phyloP scores from a whole-genome alignment of 2,329 filamentous ascomycete species.

The Xylariaceae sp. region DNA sequence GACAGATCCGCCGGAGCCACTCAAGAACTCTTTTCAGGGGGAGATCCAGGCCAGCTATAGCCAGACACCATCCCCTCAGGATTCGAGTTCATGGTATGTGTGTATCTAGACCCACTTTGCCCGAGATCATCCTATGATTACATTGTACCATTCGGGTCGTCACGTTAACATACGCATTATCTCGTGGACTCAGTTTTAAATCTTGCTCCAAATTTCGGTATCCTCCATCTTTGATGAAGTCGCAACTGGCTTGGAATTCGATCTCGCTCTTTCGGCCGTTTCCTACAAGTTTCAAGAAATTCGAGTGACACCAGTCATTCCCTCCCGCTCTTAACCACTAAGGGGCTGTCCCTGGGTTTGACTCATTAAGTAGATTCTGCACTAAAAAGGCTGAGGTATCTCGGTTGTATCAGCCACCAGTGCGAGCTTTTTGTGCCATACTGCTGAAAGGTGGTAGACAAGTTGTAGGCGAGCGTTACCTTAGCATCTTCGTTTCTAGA shows the following conservation, averaged over 20 bases:
- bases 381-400: conserved; percentile 27
- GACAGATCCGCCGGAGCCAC: conserved; percentile 26
- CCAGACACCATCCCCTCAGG: conserved; percentile 22
- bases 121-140: conserved; percentile 26
- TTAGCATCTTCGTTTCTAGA: conserved; percentile 10
- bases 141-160: conserved; percentile 22
- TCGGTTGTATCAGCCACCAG: conserved; percentile 25
- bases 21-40: conserved; percentile 25
- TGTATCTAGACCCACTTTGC: conserved; percentile 28
- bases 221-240: conserved; percentile 26
- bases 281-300: conserved; percentile 23
- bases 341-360: conserved; percentile 27
- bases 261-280: conserved; percentile 21
- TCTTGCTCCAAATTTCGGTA: conserved; percentile 25
- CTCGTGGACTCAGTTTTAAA: conserved; percentile 24
- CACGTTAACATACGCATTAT: conserved; percentile 21
- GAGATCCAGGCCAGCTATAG: conserved; percentile 25
- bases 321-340: conserved; percentile 22
- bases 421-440: conserved; percentile 25
- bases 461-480: conserved; percentile 17
- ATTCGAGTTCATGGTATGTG: conserved; percentile 18
- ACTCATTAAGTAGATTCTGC: conserved; percentile 27
- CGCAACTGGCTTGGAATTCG: conserved; percentile 21
- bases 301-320: conserved; percentile 30
- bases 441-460: conserved; percentile 16